A percentile compares a stretch with the other conserved stretches of the same genome.
Conservation (phyloP, 1,284 basidiomycete species). For the Coniophora puteana region DNA sequence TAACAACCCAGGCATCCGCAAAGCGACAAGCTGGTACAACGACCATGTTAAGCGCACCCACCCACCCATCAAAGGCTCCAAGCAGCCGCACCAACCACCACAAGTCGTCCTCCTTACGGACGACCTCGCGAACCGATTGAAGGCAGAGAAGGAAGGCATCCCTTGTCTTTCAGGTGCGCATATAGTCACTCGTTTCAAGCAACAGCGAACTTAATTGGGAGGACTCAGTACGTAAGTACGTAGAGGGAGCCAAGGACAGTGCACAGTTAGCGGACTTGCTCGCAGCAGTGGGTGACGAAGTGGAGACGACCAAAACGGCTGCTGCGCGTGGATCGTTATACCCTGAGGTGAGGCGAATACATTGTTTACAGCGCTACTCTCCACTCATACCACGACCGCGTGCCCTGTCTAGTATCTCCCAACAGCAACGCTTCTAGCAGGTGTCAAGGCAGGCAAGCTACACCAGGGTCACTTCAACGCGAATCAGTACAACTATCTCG, state of each 20-base stretch:
- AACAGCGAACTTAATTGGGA: not conserved
- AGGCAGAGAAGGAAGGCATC: slow-evolving; percentile 72
- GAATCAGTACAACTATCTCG: slow-evolving; percentile 94
- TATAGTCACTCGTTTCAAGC: not conserved
- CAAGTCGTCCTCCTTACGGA: slow-evolving; percentile 83
- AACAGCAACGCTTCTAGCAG: slow-evolving; percentile 70
- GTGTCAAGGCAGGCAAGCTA: slow-evolving; percentile 81
- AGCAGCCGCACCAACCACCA: slow-evolving; percentile 41
- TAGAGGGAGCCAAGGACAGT: slow-evolving; percentile 66
- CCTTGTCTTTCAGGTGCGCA: slow-evolving; percentile 56
- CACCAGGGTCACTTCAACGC: slow-evolving; percentile 95
- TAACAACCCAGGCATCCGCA: slow-evolving; percentile 67
- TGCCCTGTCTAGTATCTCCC: slow-evolving; percentile 80
- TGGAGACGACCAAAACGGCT: slow-evolving; percentile 56
- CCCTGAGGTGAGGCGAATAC: slow-evolving; percentile 55
- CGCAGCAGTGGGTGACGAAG: slow-evolving; percentile 58
- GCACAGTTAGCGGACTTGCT: slow-evolving; percentile 77
- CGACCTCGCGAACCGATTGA: slow-evolving; percentile 82
- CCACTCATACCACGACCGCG: not conserved
- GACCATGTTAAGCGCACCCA: slow-evolving; percentile 60
- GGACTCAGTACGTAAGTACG: slow-evolving; percentile 69
- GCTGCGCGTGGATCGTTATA: slow-evolving; percentile 65
- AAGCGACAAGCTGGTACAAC: slow-evolving; percentile 83
- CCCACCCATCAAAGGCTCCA: slow-evolving; percentile 47
- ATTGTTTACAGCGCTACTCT: not conserved